Conservation (phyloP, 148 eudicot species). For the Rhododendron williamsianum region DNA sequence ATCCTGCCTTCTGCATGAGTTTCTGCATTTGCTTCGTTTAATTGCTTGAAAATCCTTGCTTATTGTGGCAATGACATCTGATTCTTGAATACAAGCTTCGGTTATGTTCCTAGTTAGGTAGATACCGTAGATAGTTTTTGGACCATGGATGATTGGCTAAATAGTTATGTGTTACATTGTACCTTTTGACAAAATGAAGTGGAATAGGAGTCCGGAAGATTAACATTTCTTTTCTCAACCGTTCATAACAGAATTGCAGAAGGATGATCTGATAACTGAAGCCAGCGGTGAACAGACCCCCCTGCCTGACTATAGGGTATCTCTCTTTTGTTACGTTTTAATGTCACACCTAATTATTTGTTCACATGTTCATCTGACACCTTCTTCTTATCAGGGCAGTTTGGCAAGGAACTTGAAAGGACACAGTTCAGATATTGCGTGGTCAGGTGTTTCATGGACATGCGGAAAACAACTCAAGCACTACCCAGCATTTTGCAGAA, state of each 20-base stretch:
- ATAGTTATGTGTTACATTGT: neutral
- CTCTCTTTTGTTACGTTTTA: neutral
- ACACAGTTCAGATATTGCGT: slow-evolving; percentile 56
- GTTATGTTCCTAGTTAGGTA: neutral
- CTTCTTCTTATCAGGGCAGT: slow-evolving; percentile 39
- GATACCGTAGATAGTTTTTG: neutral
- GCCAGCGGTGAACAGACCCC: slow-evolving; percentile 30
- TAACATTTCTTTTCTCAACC: neutral
- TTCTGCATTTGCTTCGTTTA: neutral
- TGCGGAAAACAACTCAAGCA: slow-evolving; percentile 93
- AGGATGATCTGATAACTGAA: slow-evolving; percentile 31
- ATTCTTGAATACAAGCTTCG: neutral
- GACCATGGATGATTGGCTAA: neutral
- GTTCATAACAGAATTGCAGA: slow-evolving; percentile 50
- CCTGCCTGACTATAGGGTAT: slow-evolving; percentile 53
- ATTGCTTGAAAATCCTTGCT: neutral
- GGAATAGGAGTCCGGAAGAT: neutral
- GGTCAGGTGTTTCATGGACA: slow-evolving; percentile 80
- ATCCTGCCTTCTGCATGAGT: neutral
- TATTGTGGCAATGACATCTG: neutral
- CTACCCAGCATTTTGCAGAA: slow-evolving; percentile 72
- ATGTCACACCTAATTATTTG: neutral
- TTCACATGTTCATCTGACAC: slow-evolving; percentile 1
- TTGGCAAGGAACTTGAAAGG: slow-evolving; percentile 46
- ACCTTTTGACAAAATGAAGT: neutral